phyloP scores from a whole-genome alignment of 2,329 filamentous ascomycete genomes.

The Ilyonectria robusta region DNA sequence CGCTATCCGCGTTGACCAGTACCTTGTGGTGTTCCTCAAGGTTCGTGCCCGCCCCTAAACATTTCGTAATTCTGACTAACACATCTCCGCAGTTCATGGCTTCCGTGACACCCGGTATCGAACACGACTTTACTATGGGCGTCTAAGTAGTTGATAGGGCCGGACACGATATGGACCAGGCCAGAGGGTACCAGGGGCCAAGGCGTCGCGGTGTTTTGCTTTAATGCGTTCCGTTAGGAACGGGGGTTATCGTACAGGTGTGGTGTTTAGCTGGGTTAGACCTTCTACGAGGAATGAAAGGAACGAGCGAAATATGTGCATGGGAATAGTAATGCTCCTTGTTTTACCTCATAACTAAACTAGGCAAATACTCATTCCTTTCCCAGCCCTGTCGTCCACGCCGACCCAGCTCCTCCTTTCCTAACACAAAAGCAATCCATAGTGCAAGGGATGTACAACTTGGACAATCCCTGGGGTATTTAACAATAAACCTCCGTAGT shows the following conservation, averaged over 20 bases:
- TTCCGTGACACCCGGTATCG: slow-evolving; percentile 95
- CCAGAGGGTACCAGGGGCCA: slow-evolving; percentile 29
- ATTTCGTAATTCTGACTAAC: neutral
- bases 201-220: slow-evolving; percentile 42
- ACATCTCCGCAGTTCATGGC: slow-evolving; percentile 74
- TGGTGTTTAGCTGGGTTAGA: slow-evolving; percentile 30
- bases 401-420: neutral
- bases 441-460: slow-evolving; percentile 6
- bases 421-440: slow-evolving; percentile 12
- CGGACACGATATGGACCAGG: slow-evolving; percentile 13
- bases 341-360: neutral
- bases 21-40: slow-evolving; percentile 89
- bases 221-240: slow-evolving; percentile 1
- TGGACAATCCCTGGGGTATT: slow-evolving; percentile 29
- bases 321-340: neutral
- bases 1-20: slow-evolving; percentile 89
- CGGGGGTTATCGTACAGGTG: slow-evolving; percentile 10
- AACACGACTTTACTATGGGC: slow-evolving; percentile 79
- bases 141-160: slow-evolving; percentile 32
- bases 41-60: slow-evolving; percentile 58
- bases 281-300: slow-evolving; percentile 24
- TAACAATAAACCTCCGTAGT: slow-evolving; percentile 23
- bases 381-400: neutral
- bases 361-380: neutral
- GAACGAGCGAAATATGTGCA: slow-evolving; percentile 8